Conservation (phyloP, 1,284 basidiomycete species). For the Heterobasidion parviporum region DNA sequence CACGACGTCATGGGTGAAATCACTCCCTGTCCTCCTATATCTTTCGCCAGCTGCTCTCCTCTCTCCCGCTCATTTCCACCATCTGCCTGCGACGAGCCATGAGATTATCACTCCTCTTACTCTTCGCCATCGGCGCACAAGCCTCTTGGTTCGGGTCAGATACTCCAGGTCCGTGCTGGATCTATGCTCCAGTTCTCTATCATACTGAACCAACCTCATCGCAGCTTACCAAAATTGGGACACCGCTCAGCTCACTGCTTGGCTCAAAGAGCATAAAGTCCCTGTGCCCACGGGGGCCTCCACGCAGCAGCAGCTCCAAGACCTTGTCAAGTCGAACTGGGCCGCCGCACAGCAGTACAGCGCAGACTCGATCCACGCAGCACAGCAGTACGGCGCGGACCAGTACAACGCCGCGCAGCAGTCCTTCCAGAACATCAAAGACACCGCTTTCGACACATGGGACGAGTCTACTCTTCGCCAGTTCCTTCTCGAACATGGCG, state of each 20-base stretch:
- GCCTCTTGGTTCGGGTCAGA: conserved; percentile 49
- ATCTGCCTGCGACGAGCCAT: conserved; percentile 18
- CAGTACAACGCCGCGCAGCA: conserved; percentile 60
- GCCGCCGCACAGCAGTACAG: conserved; percentile 49
- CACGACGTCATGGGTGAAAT: conserved; percentile 2
- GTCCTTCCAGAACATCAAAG: conserved; percentile 44
- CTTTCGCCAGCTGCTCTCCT: too few relatives aligned
- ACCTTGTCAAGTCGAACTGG: conserved; percentile 60
- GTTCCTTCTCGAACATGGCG: conserved; percentile 82
- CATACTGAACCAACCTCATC: conserved; percentile 12
- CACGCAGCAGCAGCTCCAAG: conserved; percentile 39
- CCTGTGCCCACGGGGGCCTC: conserved; percentile 31
- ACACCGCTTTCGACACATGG: conserved; percentile 60
- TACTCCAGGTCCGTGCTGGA: conserved; percentile 17
- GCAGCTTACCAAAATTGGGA: conserved; percentile 59
- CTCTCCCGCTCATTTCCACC: background rate
- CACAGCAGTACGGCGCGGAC: conserved; percentile 47
- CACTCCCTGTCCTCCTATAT: background rate
- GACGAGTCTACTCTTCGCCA: conserved; percentile 74
- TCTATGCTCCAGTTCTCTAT: conserved; percentile 5
- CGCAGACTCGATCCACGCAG: conserved; percentile 31
- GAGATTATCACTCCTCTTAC: conserved; percentile 29
- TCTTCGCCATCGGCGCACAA: conserved; percentile 31
- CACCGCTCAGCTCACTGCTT: conserved; percentile 50
- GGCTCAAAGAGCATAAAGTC: conserved; percentile 69